Percentiles rank a stretch among this genome's conserved stretches.
Evolutionary conservation across 139 green algal genomes (phyloP).

Genomic region (Medakamo hakoo): DNA sequence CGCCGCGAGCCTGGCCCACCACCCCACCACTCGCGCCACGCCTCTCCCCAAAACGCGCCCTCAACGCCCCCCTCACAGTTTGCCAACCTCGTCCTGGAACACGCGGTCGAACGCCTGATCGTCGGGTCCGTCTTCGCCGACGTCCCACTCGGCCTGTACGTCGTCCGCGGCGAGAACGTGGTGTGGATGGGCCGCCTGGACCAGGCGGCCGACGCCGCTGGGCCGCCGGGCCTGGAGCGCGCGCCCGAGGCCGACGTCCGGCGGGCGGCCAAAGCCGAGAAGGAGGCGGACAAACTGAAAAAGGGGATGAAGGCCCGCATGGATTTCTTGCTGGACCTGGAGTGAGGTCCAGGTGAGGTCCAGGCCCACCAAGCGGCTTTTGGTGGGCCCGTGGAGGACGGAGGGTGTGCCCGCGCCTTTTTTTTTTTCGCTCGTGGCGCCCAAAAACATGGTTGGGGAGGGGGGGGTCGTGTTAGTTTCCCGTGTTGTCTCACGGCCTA

Average conservation of each 20-base stretch:
- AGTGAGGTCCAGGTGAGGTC: slow-evolving; percentile 3
- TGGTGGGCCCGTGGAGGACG: slow-evolving; percentile 10
- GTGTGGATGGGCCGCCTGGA: slow-evolving; percentile 62
- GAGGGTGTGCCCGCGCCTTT: background rate
- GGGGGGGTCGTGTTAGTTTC: slow-evolving; percentile 6
- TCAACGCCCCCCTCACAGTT: no score
- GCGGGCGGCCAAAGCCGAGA: background rate
- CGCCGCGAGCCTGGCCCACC: no score
- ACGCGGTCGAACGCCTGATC: slow-evolving; percentile 44
- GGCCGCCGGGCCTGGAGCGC: slow-evolving; percentile 16
- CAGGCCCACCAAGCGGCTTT: slow-evolving; percentile 10
- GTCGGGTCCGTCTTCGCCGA: slow-evolving; percentile 51
- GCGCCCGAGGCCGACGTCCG: background rate
- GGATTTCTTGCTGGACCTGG: slow-evolving; percentile 7
- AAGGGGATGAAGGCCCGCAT: slow-evolving; percentile 16
- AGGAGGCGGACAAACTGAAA: slow-evolving; percentile 11
- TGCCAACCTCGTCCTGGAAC: slow-evolving; percentile 53
- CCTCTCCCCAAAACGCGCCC: no score
- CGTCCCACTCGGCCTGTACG: slow-evolving; percentile 12
- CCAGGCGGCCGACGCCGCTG: slow-evolving; percentile 27
- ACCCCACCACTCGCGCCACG: no score
- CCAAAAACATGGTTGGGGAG: background rate
- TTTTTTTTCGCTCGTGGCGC: slow-evolving; percentile 1
- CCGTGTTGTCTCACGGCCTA: background rate
- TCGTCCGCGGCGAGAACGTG: slow-evolving; percentile 66